Evolutionary conservation across 2,329 filamentous ascomycete species (phyloP).

Genomic region (Xylaria multiplex): DNA sequence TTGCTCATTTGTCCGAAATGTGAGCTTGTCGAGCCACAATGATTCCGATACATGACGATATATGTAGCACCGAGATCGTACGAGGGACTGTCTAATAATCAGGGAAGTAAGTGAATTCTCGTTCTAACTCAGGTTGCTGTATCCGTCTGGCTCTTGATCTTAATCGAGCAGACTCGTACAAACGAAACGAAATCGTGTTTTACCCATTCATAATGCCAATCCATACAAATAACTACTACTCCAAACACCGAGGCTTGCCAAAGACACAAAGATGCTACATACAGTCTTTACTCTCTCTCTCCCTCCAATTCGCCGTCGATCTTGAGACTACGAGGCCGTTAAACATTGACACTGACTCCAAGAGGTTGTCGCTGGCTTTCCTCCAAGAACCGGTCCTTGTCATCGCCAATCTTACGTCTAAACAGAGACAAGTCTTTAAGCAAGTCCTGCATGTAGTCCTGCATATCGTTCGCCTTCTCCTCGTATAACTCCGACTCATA

Average conservation of each 20-base stretch:
- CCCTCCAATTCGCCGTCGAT: neutral
- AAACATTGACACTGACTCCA: constrained; percentile 56
- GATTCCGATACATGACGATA: neutral
- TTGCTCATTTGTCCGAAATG: constrained; percentile 50
- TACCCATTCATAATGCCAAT: constrained; percentile 22
- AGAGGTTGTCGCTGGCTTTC: constrained; percentile 64
- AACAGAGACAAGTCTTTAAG: constrained; percentile 83
- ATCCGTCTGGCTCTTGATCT: constrained; percentile 13
- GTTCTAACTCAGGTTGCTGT: constrained; percentile 19
- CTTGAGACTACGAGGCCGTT: constrained; percentile 10
- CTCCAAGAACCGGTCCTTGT: constrained; percentile 77
- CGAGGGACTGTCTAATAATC: neutral
- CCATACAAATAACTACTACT: constrained; percentile 31
- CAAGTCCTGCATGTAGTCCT: constrained; percentile 86
- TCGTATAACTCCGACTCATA: constrained; percentile 58
- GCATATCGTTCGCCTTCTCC: constrained; percentile 71
- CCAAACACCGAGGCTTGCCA: constrained; percentile 39
- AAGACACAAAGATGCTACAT: constrained; percentile 24
- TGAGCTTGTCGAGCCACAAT: constrained; percentile 27
- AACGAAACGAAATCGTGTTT: constrained; percentile 31
- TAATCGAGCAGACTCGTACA: constrained; percentile 17
- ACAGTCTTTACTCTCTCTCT: constrained; percentile 5
- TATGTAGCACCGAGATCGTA: neutral
- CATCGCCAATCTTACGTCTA: constrained; percentile 85
- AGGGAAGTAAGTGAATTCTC: constrained; percentile 24